Conservation (phyloP, 2,329 filamentous ascomycete species). For the Neurospora sp. region DNA sequence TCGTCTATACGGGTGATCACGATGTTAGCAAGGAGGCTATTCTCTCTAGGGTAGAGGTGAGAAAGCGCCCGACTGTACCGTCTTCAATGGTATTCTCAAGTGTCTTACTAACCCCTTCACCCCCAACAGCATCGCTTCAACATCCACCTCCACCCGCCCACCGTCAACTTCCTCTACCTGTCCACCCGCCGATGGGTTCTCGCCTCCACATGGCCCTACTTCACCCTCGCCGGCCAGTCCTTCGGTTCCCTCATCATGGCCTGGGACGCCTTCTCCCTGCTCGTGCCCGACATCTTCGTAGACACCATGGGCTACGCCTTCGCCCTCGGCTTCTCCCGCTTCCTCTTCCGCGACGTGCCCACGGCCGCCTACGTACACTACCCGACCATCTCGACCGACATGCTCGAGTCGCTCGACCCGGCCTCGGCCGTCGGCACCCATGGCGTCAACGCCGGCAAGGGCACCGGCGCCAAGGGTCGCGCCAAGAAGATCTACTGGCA, state of each 20-base stretch:
- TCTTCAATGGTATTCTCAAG: neutral
- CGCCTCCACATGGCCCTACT: slow-evolving; percentile 77
- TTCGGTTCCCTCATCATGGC: slow-evolving; percentile 79
- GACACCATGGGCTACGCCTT: slow-evolving; percentile 99
- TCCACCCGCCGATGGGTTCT: slow-evolving; percentile 81
- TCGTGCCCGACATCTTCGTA: slow-evolving; percentile 88
- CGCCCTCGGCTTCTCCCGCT: slow-evolving; percentile 69
- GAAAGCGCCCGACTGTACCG: slow-evolving; percentile 8
- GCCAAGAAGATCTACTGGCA: slow-evolving; percentile 80
- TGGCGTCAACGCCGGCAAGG: slow-evolving; percentile 77
- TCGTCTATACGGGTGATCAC: slow-evolving; percentile 93
- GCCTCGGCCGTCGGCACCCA: slow-evolving; percentile 45
- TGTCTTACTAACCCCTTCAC: slow-evolving; percentile 1
- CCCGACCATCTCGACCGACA: slow-evolving; percentile 95
- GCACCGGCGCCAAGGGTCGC: slow-evolving; percentile 58
- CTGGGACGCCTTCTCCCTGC: slow-evolving; percentile 84
- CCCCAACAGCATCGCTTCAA: slow-evolving; percentile 68
- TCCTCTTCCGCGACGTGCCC: slow-evolving; percentile 70
- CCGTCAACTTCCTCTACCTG: slow-evolving; percentile 82
- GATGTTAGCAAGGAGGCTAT: slow-evolving; percentile 74
- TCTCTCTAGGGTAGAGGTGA: slow-evolving; percentile 63
- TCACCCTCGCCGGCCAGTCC: slow-evolving; percentile 91
- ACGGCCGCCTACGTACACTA: slow-evolving; percentile 96
- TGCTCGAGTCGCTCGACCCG: slow-evolving; percentile 76
- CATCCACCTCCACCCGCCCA: slow-evolving; percentile 75